Evolutionary conservation across 768 basidiomycete species (phyloP).

Genomic region (Guyanaporus albipodus): DNA sequence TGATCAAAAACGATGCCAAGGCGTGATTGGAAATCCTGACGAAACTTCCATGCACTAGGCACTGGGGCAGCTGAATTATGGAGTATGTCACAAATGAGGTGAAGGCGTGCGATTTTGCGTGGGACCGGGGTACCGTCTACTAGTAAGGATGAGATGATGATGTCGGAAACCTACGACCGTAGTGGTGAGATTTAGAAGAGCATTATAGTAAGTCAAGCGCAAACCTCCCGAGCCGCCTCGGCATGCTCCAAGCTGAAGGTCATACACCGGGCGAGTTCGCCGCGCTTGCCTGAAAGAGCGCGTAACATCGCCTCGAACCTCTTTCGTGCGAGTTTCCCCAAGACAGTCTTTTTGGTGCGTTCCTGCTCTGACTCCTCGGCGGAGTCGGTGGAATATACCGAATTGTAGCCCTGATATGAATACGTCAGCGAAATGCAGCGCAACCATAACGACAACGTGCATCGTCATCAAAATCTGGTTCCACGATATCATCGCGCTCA

Average conservation of each 20-base stretch:
- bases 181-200: constrained; percentile 1
- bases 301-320: constrained; percentile 92
- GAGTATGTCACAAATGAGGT: constrained; percentile 95
- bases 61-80: constrained; percentile 94
- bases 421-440: constrained; percentile 7
- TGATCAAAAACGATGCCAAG: constrained; percentile 97
- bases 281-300: constrained; percentile 77
- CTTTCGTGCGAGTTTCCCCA: constrained; percentile 76
- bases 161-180: constrained; percentile 71
- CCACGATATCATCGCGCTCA: constrained; percentile 48
- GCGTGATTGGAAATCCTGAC: constrained; percentile 87
- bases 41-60: constrained; percentile 97
- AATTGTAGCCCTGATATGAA: constrained; percentile 69
- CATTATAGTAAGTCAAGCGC: constrained; percentile 3
- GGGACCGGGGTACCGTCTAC: constrained; percentile 96
- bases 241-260: constrained; percentile 96
- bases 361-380: constrained; percentile 93
- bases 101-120: constrained; percentile 90
- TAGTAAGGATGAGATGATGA: constrained; percentile 83
- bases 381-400: constrained; percentile 87
- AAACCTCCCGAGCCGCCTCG: constrained; percentile 89
- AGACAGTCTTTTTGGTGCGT: constrained; percentile 63
- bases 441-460: constrained; percentile 33
- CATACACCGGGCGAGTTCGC: constrained; percentile 94
- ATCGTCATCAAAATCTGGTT: constrained; percentile 81